Evolutionary conservation across 257 asterid species (phyloP).

Genomic region (Coffea eugenioides): DNA sequence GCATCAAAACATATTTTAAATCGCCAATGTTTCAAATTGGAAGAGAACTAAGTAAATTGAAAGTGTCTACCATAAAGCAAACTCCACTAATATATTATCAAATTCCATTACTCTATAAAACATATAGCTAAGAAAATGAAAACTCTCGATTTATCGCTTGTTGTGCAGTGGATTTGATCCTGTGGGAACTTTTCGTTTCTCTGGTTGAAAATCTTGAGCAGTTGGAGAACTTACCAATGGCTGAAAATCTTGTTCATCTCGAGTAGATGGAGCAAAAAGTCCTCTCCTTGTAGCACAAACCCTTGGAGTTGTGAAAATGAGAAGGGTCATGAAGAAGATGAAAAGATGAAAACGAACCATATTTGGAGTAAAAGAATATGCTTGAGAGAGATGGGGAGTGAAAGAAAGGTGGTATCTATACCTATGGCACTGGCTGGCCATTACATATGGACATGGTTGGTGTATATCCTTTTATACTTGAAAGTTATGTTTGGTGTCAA

Average conservation of each 20-base stretch:
- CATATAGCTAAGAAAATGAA: no score
- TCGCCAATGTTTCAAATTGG: constrained; percentile 20
- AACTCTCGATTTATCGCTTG: constrained; percentile 28
- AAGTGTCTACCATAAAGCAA: neutral
- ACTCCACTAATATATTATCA: neutral
- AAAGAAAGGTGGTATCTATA: constrained; percentile 12
- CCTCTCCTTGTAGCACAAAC: constrained; percentile 10
- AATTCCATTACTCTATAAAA: neutral
- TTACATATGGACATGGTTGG: constrained; percentile 19
- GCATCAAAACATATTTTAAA: constrained; percentile 1
- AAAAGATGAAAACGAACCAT: constrained; percentile 37
- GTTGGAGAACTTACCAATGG: constrained; percentile 11
- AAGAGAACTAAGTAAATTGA: neutral
- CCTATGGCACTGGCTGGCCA: constrained; percentile 19
- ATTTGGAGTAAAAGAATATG: constrained; percentile 23
- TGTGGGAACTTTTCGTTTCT: constrained; percentile 53
- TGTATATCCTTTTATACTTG: neutral
- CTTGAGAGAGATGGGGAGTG: constrained; percentile 11
- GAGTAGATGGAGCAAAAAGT: constrained; percentile 18
- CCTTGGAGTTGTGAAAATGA: constrained; percentile 29
- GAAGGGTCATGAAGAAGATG: constrained; percentile 36
- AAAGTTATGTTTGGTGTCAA: neutral
- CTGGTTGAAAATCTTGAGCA: constrained; percentile 32
- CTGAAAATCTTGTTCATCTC: constrained; percentile 16
- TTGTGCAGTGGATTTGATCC: constrained; percentile 72